These are phyloP conservation scores for Phalaenopsis aphrodite DNA, from an alignment of 106 monocot genomes.

Conservation along the genomic window DNA sequence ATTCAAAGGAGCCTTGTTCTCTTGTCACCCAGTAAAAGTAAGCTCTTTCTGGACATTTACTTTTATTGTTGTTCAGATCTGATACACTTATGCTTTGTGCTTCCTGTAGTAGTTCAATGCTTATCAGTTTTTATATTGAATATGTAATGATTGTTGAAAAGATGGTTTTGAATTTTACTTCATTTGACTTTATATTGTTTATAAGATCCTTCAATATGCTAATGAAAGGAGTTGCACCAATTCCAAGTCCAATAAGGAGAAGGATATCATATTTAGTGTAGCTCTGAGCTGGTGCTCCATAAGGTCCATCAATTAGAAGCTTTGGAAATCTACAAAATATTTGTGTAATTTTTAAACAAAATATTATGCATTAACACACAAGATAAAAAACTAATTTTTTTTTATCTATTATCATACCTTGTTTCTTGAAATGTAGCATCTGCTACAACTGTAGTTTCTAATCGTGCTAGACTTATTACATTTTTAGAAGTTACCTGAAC, in stretches of 20 bases:
- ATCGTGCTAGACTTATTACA: conserved; percentile 51
- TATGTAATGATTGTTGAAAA: background rate
- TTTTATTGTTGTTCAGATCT: conserved; percentile 20
- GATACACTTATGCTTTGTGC: background rate
- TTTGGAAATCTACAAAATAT: conserved; percentile 62
- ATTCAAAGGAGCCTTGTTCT: conserved; percentile 93
- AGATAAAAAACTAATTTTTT: background rate
- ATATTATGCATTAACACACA: background rate
- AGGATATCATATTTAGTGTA: conserved; percentile 98
- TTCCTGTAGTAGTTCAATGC: conserved; percentile 25
- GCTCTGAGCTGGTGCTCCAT: conserved; percentile 93
- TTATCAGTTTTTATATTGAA: background rate
- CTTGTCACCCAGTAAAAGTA: conserved; percentile 98
- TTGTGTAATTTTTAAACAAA: background rate
- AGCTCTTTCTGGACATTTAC: conserved; percentile 55
- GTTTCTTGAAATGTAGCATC: conserved; percentile 41
- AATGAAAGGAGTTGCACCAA: conserved; percentile 96
- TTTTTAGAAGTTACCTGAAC: conserved; percentile 50
- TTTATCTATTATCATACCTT: conserved; percentile 30
- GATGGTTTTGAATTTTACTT: conserved; percentile 16
- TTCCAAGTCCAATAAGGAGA: conserved; percentile 84
- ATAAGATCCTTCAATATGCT: conserved; percentile 92
- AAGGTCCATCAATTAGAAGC: conserved; percentile 82
- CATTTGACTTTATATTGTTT: conserved; percentile 58
- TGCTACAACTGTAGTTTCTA: conserved; percentile 86